Evolutionary conservation across 345 rosid genomes (phyloP).

Genomic region (Mangifera indica): DNA sequence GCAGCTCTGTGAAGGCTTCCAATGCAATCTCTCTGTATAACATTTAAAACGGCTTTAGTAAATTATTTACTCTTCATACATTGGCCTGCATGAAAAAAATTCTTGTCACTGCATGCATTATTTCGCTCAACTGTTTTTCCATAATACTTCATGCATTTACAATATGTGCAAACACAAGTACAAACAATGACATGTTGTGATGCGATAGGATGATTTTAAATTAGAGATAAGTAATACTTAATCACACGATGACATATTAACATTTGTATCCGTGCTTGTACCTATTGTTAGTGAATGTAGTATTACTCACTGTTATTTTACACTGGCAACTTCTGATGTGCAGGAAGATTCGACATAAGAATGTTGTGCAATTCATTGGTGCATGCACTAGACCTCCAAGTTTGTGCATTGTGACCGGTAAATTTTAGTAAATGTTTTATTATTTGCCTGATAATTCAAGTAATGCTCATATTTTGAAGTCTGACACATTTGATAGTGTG

Average conservation of each 20-base stretch:
- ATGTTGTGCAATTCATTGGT: conserved; percentile 91
- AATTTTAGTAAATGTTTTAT: conserved; percentile 13
- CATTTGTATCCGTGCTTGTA: too few species aligned
- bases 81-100: conserved; percentile 1
- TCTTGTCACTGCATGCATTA: not conserved
- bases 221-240: too few species aligned
- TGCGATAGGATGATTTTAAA: too few species aligned
- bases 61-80: not conserved
- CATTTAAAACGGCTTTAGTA: not conserved
- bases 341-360: conserved; percentile 94
- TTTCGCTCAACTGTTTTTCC: conserved; percentile 1
- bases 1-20: not conserved
- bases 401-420: conserved; percentile 94
- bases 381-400: conserved; percentile 86
- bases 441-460: not conserved
- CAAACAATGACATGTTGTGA: too few species aligned
- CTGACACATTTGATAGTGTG: conserved; percentile 14
- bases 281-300: too few species aligned
- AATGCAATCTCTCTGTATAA: not conserved
- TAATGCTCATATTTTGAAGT: conserved; percentile 2
- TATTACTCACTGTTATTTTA: conserved; percentile 2
- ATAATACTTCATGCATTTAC: too few species aligned
- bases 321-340: conserved; percentile 17
- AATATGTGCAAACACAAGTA: too few species aligned
- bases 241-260: too few species aligned